phyloP scores from a whole-genome alignment of 176 grass and related monocot genomes.

The Triticum turgidum region DNA sequence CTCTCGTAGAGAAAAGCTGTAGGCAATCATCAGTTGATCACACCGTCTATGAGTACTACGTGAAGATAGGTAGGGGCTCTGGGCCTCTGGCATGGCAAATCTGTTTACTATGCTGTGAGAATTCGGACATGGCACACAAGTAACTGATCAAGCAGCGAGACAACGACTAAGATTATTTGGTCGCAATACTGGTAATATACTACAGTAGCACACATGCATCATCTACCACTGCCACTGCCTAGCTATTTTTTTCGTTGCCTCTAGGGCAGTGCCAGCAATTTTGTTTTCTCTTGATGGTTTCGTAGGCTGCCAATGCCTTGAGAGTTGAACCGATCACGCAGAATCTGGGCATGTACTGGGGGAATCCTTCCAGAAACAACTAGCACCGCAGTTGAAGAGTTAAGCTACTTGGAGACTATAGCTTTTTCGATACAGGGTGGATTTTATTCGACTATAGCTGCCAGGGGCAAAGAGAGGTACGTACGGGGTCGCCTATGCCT shows the following conservation, averaged over 20 bases:
- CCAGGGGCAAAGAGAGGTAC: background rate
- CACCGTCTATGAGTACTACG: background rate
- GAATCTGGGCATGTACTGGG: background rate
- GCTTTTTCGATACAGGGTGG: background rate
- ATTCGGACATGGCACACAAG: background rate
- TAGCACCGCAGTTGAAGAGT: background rate
- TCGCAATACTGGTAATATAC: slow-evolving; percentile 15
- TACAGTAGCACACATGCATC: background rate
- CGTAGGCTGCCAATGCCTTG: background rate
- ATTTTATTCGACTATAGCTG: background rate
- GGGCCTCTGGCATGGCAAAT: background rate
- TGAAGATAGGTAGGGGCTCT: background rate
- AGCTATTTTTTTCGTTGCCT: slow-evolving; percentile 12
- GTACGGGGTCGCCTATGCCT: no score
- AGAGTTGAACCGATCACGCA: slow-evolving; percentile 15
- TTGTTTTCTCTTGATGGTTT: background rate
- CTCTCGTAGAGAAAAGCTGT: background rate
- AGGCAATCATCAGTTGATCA: background rate
- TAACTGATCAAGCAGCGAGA: background rate
- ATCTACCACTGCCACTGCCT: background rate
- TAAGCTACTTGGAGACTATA: background rate
- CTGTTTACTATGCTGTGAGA: background rate
- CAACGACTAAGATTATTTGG: background rate
- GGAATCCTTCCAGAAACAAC: slow-evolving; percentile 33
- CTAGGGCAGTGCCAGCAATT: background rate